Base-by-base conservation (phyloP, 2,329 filamentous ascomycete species). In the Teratosphaeria gauchensis region DNA sequence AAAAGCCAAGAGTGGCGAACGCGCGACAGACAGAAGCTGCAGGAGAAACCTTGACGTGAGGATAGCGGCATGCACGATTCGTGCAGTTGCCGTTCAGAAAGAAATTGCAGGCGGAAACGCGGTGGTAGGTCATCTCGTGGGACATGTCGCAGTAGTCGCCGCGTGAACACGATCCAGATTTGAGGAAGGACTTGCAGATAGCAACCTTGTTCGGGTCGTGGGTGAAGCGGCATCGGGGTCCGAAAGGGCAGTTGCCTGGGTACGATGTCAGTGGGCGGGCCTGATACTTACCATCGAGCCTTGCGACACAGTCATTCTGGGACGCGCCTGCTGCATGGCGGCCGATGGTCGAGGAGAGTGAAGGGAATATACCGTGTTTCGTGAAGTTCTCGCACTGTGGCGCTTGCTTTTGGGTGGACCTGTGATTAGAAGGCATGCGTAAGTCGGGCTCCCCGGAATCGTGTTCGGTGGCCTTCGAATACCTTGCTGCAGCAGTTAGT, bases 131-230 rank as follows among this genome's bases (percentile, higher is more conserved):
- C 63, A 89, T 79, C 54, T 94, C 86, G 81, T 97, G 94, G 63
- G 92, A 96, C 61, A 97, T 82, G 75, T 95, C 89, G 81, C 94
- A 99, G 69, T 81, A 81, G 69, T 87, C 83, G 75, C 90, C 90
- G 72, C 84, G 83, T 66, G 80, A 77, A 77, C 94, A 99, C 68
- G 82, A 80, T 70, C 89, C 87, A 71, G 88, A 91, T 69, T 86
- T 85, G 57, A 97, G 80, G 71, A 88, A 91, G 57, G 89, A 86
- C 75, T 90, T 94, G 84, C 94, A 99, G 58, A 94, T 85, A 58
- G 92, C 89, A 68, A 95, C 89, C 76, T 90, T 95, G 71, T 84
- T 79, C 51, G 88, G 83, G 70, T 99, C 89, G 79, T 99, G 94
- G 55, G 85, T 78, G 71, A 88, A 94, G 58, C 83, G 86, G 74